Evolutionary conservation across 306 rosid species (phyloP).

Genomic region (Senna tora): DNA sequence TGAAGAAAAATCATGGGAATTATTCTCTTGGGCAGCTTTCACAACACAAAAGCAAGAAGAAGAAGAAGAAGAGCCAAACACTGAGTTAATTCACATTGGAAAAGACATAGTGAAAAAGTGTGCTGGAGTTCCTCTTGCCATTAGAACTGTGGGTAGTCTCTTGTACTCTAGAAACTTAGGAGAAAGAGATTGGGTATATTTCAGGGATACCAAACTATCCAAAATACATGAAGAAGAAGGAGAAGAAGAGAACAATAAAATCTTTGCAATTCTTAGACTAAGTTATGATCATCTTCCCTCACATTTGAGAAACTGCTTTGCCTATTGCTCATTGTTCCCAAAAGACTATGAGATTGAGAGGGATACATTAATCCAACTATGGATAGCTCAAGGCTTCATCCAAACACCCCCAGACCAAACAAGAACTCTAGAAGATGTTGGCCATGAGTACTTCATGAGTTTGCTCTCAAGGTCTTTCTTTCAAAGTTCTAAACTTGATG

Average conservation of each 20-base stretch:
- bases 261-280: not conserved
- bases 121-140: constrained; percentile 2
- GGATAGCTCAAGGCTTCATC: constrained; percentile 3
- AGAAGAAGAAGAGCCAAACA: not conserved
- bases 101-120: not conserved
- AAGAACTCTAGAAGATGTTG: constrained; percentile 11
- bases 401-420: not conserved
- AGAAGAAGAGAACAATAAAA: too few species aligned
- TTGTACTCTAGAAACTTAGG: not conserved
- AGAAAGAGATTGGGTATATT: not conserved
- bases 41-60: too few species aligned
- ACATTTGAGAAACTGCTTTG: constrained; percentile 27
- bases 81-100: not conserved
- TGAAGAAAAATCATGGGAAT: not conserved
- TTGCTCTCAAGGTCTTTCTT: constrained; percentile 2
- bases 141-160: not conserved
- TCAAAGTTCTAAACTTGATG: not conserved
- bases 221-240: not conserved
- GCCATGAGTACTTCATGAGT: constrained; percentile 19
- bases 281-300: not conserved
- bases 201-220: not conserved
- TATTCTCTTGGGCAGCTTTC: not conserved
- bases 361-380: constrained; percentile 9
- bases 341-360: constrained; percentile 19
- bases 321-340: constrained; percentile 30